phyloP scores from a whole-genome alignment of 371 early-diverging fungal species.

The Parasitella parasitica region DNA sequence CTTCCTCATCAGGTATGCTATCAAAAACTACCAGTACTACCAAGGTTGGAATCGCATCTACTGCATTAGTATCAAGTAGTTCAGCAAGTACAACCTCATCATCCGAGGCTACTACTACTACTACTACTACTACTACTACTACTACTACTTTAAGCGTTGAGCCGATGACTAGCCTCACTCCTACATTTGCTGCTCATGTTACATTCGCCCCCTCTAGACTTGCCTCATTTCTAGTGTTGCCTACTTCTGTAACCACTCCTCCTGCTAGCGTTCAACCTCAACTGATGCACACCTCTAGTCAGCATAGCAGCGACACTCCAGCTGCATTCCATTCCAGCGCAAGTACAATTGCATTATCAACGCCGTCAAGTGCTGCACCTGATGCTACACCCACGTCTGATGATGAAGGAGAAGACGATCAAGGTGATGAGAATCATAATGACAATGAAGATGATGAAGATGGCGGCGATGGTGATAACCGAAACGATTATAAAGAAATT shows the following conservation, averaged over 20 bases:
- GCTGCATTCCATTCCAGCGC: not conserved
- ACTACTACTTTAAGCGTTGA: not conserved
- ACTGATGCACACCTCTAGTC: not conserved
- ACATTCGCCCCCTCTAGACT: not conserved
- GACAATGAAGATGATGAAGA: not conserved
- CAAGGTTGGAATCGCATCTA: too few relatives aligned
- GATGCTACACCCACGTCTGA: not conserved
- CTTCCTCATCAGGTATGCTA: too few relatives aligned
- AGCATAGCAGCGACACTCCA: not conserved
- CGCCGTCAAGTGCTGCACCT: too few relatives aligned
- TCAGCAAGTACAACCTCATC: too few relatives aligned
- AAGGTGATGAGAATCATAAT: not conserved
- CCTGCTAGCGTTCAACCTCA: not conserved
- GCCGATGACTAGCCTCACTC: not conserved
- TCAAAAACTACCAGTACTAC: too few relatives aligned
- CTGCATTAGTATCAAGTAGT: too few relatives aligned
- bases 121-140: not conserved
- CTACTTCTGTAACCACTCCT: not conserved
- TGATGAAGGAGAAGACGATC: too few relatives aligned
- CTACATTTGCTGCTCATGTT: not conserved
- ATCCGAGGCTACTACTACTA: too few relatives aligned
- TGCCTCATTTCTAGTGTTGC: too few relatives aligned
- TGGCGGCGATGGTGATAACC: not conserved
- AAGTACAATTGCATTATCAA: not conserved
- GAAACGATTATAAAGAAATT: not conserved